phyloP scores from a whole-genome alignment of 805 yeast genomes.

The Saccharomycopsis amapae region DNA sequence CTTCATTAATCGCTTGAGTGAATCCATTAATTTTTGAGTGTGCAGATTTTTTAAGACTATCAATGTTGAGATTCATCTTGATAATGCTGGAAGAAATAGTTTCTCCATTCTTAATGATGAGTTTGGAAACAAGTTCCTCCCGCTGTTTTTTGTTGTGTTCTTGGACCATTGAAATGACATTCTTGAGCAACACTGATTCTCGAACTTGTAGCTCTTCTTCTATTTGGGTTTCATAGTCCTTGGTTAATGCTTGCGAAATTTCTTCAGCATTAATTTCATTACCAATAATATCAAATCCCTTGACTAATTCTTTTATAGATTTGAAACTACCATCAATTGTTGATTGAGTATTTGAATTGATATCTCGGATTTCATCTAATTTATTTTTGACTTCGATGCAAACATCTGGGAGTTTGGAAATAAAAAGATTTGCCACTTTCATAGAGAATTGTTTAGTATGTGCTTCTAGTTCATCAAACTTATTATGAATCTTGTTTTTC shows the following conservation, averaged over 20 bases:
- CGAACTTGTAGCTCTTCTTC: constrained; percentile 21
- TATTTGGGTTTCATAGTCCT: constrained; percentile 19
- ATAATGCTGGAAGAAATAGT: background rate
- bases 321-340: background rate
- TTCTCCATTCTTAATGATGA: constrained; percentile 2
- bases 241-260: background rate
- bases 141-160: constrained; percentile 13
- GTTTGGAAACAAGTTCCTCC: background rate
- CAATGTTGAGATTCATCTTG: background rate
- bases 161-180: constrained; percentile 2
- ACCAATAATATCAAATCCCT: background rate
- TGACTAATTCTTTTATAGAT: background rate
- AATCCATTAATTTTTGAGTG: background rate
- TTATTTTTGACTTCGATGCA: constrained; percentile 5
- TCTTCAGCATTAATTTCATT: background rate
- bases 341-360: background rate
- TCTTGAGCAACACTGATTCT: constrained; percentile 15
- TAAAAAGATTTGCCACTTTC: constrained; percentile 11
- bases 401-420: constrained; percentile 6
- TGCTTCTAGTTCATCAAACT: constrained; percentile 12
- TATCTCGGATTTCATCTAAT: constrained; percentile 4
- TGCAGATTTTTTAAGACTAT: constrained; percentile 1
- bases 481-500: constrained; percentile 6
- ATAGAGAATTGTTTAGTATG: constrained; percentile 20
- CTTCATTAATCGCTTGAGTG: background rate